Evolutionary conservation across 257 asterid species (phyloP).

Genomic region (Nicotiana otophora): DNA sequence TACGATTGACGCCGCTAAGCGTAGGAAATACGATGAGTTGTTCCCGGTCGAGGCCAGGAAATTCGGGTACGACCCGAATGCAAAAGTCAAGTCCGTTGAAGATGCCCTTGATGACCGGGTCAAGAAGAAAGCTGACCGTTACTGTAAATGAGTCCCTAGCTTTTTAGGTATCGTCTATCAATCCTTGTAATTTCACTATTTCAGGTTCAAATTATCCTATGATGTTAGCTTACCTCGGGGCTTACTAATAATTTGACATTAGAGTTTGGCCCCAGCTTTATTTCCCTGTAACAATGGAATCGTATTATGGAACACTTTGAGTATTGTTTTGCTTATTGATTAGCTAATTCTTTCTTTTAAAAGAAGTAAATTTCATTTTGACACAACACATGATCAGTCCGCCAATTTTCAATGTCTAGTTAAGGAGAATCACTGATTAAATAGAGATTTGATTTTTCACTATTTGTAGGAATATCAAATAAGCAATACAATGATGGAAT

Average conservation of each 20-base stretch:
- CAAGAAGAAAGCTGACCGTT: constrained; percentile 95
- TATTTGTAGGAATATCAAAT: not conserved
- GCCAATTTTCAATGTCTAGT: not conserved
- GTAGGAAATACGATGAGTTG: constrained; percentile 89
- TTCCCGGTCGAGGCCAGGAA: constrained; percentile 84
- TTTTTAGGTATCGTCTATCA: not conserved
- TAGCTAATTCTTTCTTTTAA: not conserved
- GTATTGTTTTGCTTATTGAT: not conserved
- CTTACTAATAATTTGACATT: not conserved
- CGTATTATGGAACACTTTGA: not conserved
- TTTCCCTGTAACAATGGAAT: not conserved
- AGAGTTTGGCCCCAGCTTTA: not conserved
- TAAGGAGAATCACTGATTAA: not conserved
- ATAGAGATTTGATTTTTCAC: not conserved
- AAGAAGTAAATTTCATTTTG: not conserved
- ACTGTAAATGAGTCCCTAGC: constrained; percentile 53
- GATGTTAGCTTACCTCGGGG: not conserved
- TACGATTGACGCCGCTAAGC: constrained; percentile 94
- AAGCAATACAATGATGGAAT: not conserved
- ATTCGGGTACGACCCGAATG: constrained; percentile 75
- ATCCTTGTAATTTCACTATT: constrained; percentile 6
- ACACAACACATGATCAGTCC: not conserved
- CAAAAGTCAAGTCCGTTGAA: constrained; percentile 63
- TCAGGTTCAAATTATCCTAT: not conserved
- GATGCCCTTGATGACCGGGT: constrained; percentile 94